Base-by-base conservation (phyloP, 306 rosid genomes). In the Alnus glutinosa region DNA sequence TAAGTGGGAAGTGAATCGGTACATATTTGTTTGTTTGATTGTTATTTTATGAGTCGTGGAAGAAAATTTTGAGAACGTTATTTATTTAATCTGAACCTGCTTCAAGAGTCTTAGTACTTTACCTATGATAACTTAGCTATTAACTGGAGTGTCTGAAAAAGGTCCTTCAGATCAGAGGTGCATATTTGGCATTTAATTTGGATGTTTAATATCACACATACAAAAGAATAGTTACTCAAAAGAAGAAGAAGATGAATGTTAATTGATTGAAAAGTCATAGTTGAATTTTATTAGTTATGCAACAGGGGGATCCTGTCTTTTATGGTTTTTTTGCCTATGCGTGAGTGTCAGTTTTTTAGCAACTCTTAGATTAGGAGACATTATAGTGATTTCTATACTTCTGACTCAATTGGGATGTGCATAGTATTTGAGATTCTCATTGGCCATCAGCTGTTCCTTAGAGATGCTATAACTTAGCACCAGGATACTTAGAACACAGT, bases 401-500 rank as follows among this genome's bases (percentile, higher is more conserved):
- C 70, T 63, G 39, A 4, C 70, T 57, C n/a, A 57, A 57, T 18
- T 57, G 32, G 2, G 28, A 19, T 16, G 6, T 54, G 59, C 28
- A 23, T 14, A 51, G 72, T 67, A 61, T 42, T 58, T 75, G 55
- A 4, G 18, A 68, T 57, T 30, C 55, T 10, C 68, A 37, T 18
- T 58, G 30, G 50, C 49, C 14, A 32, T 18, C 48, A 5, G 54
- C 10, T 64, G 78, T 69, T 81, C 12, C 54, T 36, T 66, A 7
- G 54, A 51, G 80, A 16, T 77, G 74, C 74, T 36, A 48, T 16
- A 37, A 23, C 36, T 77, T 16, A 19, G 72, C 37, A n/a, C 28
- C 44, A 13, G 46, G 9, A 9, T 42, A 19, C 50, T 34, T 44
- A 39, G 70, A 55, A 75, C 14, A 39, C 37, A 47, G 64, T 73